Evolutionary conservation across 1,284 basidiomycete species (phyloP).

Genomic region (Tetrapyrgos nigripes): DNA sequence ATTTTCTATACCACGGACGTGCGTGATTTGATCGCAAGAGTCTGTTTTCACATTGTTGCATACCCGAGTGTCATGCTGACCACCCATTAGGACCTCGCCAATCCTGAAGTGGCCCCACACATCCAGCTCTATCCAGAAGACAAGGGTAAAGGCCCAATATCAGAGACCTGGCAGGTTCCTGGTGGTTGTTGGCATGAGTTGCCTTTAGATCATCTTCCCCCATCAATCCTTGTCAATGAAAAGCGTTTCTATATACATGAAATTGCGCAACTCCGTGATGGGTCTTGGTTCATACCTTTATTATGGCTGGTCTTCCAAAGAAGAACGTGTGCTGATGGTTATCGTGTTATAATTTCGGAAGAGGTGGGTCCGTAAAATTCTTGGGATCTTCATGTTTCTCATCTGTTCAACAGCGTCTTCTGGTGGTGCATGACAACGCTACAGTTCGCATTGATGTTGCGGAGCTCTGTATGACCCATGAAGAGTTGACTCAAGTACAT

Average conservation of each 20-base stretch:
- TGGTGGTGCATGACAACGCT: background rate
- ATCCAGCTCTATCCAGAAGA: conserved; percentile 39
- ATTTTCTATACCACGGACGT: too few relatives aligned
- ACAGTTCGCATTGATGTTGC: background rate
- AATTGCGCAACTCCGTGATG: conserved; percentile 20
- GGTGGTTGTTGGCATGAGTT: background rate
- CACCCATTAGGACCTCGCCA: conserved; percentile 45
- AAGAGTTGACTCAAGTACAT: too few relatives aligned
- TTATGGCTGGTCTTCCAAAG: conserved; percentile 27
- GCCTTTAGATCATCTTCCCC: too few relatives aligned
- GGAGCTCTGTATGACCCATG: too few relatives aligned
- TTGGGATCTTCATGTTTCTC: background rate
- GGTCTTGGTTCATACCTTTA: conserved; percentile 28
- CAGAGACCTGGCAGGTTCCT: conserved; percentile 36
- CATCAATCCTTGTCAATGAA: too few relatives aligned
- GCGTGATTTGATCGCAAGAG: too few relatives aligned
- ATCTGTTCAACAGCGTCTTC: background rate
- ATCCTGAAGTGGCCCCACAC: conserved; percentile 35
- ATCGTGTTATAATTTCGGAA: background rate
- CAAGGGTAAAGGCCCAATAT: conserved; percentile 17
- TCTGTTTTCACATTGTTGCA: too few relatives aligned
- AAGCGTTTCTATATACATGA: conserved; percentile 37
- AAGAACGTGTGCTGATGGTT: conserved; percentile 12
- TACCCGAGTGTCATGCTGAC: too few relatives aligned
- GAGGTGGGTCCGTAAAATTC: conserved; percentile 10